Evolutionary conservation across 768 basidiomycete genomes (phyloP).

Genomic region (Boletus sp.): DNA sequence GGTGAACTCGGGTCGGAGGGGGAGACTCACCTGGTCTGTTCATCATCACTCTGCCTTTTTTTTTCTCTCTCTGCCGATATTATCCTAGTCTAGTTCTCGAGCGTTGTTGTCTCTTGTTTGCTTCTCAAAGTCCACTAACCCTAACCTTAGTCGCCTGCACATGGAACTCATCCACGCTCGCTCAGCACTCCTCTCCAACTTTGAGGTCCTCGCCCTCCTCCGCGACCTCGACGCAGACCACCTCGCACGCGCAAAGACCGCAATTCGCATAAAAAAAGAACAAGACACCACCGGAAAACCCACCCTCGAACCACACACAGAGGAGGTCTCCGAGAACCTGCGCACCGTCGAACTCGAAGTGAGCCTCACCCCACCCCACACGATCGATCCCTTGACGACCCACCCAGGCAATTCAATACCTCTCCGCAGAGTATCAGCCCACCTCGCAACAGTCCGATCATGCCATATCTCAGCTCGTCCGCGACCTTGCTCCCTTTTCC

Average conservation of each 20-base stretch:
- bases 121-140: conserved; percentile 14
- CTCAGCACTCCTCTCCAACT: conserved; percentile 83
- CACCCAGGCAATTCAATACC: conserved; percentile 77
- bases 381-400: conserved; percentile 1
- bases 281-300: conserved; percentile 51
- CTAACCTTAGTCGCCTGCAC: conserved; percentile 13
- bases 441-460: conserved; percentile 61
- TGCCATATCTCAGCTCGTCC: conserved; percentile 64
- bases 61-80: conserved; percentile 9
- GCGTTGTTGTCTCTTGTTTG: conserved; percentile 30
- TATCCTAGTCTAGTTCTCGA: background rate
- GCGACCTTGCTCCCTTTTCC: conserved; percentile 61
- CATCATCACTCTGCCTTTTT: conserved; percentile 35
- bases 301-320: conserved; percentile 34
- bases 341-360: conserved; percentile 82
- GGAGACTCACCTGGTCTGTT: conserved; percentile 56
- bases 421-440: conserved; percentile 73
- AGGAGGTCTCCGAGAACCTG: conserved; percentile 75
- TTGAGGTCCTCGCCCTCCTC: conserved; percentile 79
- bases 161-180: conserved; percentile 47
- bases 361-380: background rate
- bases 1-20: conserved; percentile 17
- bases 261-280: conserved; percentile 73
- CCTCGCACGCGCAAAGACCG: conserved; percentile 64
- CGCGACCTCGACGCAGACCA: conserved; percentile 75